A percentile compares a stretch with the other conserved stretches of the same genome.
These are phyloP conservation scores for Exophiala xenobiotica DNA, from an alignment of 2,329 filamentous ascomycete species.

Conservation along the genomic window DNA sequence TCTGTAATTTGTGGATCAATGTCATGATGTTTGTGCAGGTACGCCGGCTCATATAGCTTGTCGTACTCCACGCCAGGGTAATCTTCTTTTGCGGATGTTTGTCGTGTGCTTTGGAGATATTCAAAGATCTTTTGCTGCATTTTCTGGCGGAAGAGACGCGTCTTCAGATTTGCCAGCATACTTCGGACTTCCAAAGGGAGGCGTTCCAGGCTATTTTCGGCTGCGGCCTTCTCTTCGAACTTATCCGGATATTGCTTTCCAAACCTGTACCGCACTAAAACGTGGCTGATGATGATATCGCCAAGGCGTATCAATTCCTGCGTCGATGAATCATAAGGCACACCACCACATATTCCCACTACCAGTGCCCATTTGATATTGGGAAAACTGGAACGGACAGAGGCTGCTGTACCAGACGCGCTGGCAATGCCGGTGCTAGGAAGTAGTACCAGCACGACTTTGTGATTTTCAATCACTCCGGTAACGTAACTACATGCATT, in stretches of 20 bases:
- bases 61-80: conserved; percentile 4
- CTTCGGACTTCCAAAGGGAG: conserved; percentile 27
- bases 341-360: conserved; percentile 45
- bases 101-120: neutral
- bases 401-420: conserved; percentile 30
- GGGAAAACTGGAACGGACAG: conserved; percentile 38
- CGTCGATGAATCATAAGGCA: conserved; percentile 30
- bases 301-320: conserved; percentile 35
- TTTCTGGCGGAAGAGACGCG: neutral
- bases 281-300: conserved; percentile 36
- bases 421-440: conserved; percentile 33
- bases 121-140: neutral
- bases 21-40: conserved; percentile 7
- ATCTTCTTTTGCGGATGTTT: conserved; percentile 2
- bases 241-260: conserved; percentile 30
- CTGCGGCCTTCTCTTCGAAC: conserved; percentile 28
- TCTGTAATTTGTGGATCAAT: no score
- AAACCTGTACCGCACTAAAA: conserved; percentile 34
- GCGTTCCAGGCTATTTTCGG: conserved; percentile 27
- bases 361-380: conserved; percentile 39
- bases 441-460: conserved; percentile 36
- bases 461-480: conserved; percentile 33
- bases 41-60: conserved; percentile 5
- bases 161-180: conserved; percentile 26
- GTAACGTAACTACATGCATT: conserved; percentile 35